Base-by-base conservation (phyloP, 2,329 filamentous ascomycete genomes). In the Ceratocystis papillata region DNA sequence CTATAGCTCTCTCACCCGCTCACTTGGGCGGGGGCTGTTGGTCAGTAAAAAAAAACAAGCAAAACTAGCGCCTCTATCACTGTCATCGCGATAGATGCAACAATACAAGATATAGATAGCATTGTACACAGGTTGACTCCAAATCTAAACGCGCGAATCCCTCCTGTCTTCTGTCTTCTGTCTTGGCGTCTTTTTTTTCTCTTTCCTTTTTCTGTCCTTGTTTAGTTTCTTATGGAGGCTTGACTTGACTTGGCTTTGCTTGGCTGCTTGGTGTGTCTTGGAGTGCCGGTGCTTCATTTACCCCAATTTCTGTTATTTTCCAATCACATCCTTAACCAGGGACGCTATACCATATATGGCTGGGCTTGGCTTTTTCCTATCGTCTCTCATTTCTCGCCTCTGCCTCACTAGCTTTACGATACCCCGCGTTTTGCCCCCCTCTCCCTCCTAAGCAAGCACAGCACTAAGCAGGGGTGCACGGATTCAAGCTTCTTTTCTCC, bases 401-500 rank as follows among this genome's bases (percentile, higher is more conserved):
- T 50, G 46, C 53, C 12, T 59, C 28, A 17, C 28, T 59, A n/a
- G 28, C 28, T 59, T n/a, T 59, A 22, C 28, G 28, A 33, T 57
- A 57, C 55, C 55, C 55, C 25, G 55, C 55, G 17, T 59, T 59
- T 59, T 57, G 22, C 22, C 53, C 53, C 48, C 48, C 20, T n/a
- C 48, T 25, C 48, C 20, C 20, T 22, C 48, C 48, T 22, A 20
- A 8, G 25, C 10, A 41, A 41, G 37, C 37, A 15, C 37, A 53
- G 20, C 25, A 37, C 25, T 15, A 59, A 17, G 37, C 55, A 37
- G 30, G 25, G 55, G 55, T 12, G 55, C 55, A 59, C 55, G 55
- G 28, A 59, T 59, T 59, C 55, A 37, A 59, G 55, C 55, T 59
- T 59, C 30, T 59, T 59, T 37, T 59, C 53, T 57, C 53, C 22